Conservation (phyloP, 2,329 filamentous ascomycete species). For the Laburnicola sp. region DNA sequence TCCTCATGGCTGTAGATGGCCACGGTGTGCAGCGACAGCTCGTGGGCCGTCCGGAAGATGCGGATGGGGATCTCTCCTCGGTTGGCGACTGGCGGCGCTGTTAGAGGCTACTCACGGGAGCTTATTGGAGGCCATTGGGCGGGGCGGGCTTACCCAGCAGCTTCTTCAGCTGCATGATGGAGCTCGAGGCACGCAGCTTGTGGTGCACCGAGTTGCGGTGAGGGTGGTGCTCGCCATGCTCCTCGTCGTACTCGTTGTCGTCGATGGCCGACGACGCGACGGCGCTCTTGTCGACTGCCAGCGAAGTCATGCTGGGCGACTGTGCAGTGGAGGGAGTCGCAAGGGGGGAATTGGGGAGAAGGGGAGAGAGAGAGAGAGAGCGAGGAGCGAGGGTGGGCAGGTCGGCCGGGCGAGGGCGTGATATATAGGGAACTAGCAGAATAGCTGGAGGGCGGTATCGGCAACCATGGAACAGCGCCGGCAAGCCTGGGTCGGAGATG, state of each 20-base stretch:
- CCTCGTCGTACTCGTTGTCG: slow-evolving; percentile 50
- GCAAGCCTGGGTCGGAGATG: slow-evolving; percentile 29
- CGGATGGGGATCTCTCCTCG: slow-evolving; percentile 92
- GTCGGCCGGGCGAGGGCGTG: background rate
- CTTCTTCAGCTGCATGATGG: slow-evolving; percentile 99
- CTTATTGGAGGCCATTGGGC: slow-evolving; percentile 25
- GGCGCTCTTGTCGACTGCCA: slow-evolving; percentile 41
- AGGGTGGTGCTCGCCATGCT: slow-evolving; percentile 53
- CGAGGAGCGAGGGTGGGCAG: slow-evolving; percentile 6
- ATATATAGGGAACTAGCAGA: slow-evolving; percentile 10
- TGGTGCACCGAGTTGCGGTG: slow-evolving; percentile 75
- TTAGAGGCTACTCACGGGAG: slow-evolving; percentile 28
- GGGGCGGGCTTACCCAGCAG: slow-evolving; percentile 69
- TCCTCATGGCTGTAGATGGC: slow-evolving; percentile 97
- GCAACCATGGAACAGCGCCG: slow-evolving; percentile 19
- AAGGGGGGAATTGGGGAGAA: slow-evolving; percentile 3
- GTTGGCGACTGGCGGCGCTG: slow-evolving; percentile 74
- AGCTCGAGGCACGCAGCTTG: slow-evolving; percentile 89
- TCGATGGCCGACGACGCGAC: slow-evolving; percentile 39
- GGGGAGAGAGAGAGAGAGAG: slow-evolving; percentile 3
- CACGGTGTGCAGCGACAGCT: slow-evolving; percentile 92
- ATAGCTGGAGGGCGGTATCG: slow-evolving; percentile 3
- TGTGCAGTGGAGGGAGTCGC: no score
- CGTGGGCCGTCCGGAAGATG: slow-evolving; percentile 96
- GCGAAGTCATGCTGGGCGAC: slow-evolving; percentile 40